These are phyloP conservation scores for Corylus avellana DNA, from an alignment of 306 rosid species.

Conservation along the genomic window DNA sequence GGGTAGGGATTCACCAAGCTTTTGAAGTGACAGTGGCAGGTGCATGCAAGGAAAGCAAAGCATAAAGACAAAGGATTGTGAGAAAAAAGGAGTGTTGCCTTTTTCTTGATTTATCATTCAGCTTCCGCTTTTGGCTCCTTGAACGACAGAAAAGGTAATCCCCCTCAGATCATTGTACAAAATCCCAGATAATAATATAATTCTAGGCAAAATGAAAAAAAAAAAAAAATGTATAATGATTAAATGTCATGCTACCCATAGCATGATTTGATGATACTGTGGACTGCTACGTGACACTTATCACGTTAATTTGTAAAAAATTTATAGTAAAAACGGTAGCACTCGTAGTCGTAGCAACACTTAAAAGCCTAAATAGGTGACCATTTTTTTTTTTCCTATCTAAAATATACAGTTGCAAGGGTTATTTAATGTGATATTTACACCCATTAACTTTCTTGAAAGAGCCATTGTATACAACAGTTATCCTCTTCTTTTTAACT, in stretches of 20 bases:
- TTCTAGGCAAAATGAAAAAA: not conserved
- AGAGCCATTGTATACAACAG: no score
- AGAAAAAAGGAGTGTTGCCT: conserved; percentile 24
- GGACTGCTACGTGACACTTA: no score
- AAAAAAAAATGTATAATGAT: not conserved
- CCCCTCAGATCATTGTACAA: conserved; percentile 4
- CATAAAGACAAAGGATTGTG: conserved; percentile 23
- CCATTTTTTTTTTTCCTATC: no score
- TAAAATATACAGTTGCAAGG: no score
- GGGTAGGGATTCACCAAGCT: conserved; percentile 14
- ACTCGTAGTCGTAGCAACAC: no score
- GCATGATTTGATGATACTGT: not conserved
- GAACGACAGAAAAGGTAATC: not conserved
- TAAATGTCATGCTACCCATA: not conserved
- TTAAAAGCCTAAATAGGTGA: no score
- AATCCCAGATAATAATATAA: not conserved
- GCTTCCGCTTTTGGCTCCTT: conserved; percentile 14
- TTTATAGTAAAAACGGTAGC: no score
- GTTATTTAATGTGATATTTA: no score
- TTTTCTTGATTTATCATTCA: conserved; percentile 26
- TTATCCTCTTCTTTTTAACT: not conserved
- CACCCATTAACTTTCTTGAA: no score
- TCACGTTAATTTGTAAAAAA: no score
- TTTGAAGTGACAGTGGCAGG: conserved; percentile 27
- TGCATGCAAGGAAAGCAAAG: conserved; percentile 13